These are phyloP conservation scores for Lasiodiplodia sp. DNA, from an alignment of 2,329 filamentous ascomycete genomes.

Conservation along the genomic window DNA sequence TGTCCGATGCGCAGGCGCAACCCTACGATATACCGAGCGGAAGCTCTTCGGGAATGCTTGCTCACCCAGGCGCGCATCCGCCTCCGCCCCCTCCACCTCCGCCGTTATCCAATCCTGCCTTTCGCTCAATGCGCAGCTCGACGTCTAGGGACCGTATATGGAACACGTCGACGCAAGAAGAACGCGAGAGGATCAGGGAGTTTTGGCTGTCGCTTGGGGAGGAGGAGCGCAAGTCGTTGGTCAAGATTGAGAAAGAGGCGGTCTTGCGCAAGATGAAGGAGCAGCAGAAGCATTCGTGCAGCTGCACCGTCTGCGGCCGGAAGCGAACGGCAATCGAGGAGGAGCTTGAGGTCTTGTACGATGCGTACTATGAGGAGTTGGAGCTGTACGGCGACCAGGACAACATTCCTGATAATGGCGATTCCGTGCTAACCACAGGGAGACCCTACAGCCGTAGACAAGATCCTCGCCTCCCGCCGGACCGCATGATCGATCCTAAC, in stretches of 20 bases:
- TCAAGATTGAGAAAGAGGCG: slow-evolving; percentile 98
- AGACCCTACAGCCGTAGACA: slow-evolving; percentile 29
- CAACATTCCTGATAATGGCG: slow-evolving; percentile 68
- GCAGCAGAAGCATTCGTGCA: slow-evolving; percentile 98
- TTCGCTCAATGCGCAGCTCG: slow-evolving; percentile 50
- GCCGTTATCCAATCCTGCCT: slow-evolving; percentile 51
- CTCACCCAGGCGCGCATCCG: slow-evolving; percentile 36
- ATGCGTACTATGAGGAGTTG: slow-evolving; percentile 97
- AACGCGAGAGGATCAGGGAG: slow-evolving; percentile 95
- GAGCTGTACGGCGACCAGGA: slow-evolving; percentile 94
- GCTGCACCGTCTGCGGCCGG: slow-evolving; percentile 93
- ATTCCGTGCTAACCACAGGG: slow-evolving; percentile 70
- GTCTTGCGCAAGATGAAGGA: slow-evolving; percentile 99
- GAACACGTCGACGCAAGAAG: slow-evolving; percentile 94
- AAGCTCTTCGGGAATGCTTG: slow-evolving; percentile 35
- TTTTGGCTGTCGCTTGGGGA: slow-evolving; percentile 97
- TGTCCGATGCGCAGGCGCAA: background rate
- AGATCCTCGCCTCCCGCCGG: slow-evolving; percentile 59
- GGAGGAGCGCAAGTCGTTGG: slow-evolving; percentile 90
- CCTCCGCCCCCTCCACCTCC: slow-evolving; percentile 50
- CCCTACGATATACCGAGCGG: slow-evolving; percentile 31
- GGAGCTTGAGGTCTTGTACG: slow-evolving; percentile 95
- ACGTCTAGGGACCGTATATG: slow-evolving; percentile 85
- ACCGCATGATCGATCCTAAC: slow-evolving; percentile 62
- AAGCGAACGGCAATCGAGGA: slow-evolving; percentile 98